Evolutionary conservation across 306 rosid genomes (phyloP).

Genomic region (Acacia melanoxylon): DNA sequence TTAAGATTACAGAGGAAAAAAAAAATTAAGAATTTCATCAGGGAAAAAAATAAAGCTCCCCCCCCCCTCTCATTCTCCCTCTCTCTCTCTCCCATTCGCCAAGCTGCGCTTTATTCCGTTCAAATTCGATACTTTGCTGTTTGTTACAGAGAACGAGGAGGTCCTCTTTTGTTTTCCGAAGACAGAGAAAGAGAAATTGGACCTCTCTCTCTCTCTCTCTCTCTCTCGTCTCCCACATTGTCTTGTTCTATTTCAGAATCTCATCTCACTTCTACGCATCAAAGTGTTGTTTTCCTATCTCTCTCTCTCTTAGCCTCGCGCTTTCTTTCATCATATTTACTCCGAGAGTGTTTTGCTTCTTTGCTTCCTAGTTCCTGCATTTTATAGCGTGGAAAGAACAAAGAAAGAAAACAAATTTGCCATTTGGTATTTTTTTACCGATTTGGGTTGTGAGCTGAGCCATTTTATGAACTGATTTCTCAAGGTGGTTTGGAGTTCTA

Average conservation of each 20-base stretch:
- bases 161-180: slow-evolving; percentile 45
- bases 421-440: slow-evolving; percentile 33
- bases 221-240: slow-evolving; percentile 77
- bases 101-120: slow-evolving; percentile 76
- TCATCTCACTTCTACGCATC: slow-evolving; percentile 86
- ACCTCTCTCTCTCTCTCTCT: slow-evolving; percentile 34
- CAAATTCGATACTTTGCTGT: slow-evolving; percentile 82
- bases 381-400: slow-evolving; percentile 25
- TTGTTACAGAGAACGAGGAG: slow-evolving; percentile 84
- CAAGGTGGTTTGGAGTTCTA: not conserved
- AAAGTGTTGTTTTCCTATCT: slow-evolving; percentile 42
- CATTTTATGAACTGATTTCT: not conserved
- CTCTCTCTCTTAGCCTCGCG: slow-evolving; percentile 33
- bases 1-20: slow-evolving; percentile 11
- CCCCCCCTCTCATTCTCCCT: not conserved
- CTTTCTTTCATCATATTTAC: slow-evolving; percentile 50
- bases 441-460: slow-evolving; percentile 25
- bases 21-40: not conserved
- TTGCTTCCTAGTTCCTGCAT: slow-evolving; percentile 43
- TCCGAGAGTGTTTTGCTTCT: slow-evolving; percentile 35
- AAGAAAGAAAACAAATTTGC: slow-evolving; percentile 24
- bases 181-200: slow-evolving; percentile 53
- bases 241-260: slow-evolving; percentile 83
- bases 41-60: slow-evolving; percentile 9
- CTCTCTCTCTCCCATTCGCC: slow-evolving; percentile 27